Evolutionary conservation across 192 early-diverging fungal species (phyloP).

Genomic region (Mortierella hygrophila): DNA sequence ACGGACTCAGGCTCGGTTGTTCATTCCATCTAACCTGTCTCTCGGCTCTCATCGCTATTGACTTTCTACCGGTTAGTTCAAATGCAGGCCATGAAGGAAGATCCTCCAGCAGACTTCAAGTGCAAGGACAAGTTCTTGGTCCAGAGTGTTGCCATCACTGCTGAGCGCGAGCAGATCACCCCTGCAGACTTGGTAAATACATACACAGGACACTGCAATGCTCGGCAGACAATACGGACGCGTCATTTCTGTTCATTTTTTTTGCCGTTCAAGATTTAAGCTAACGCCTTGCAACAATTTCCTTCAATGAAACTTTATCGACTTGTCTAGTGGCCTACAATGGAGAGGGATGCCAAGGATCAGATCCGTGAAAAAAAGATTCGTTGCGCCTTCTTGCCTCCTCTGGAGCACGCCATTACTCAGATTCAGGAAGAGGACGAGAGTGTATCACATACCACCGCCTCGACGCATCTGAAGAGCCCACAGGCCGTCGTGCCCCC

Average conservation of each 20-base stretch:
- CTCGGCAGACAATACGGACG: neutral
- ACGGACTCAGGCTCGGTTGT: neutral
- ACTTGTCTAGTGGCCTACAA: slow-evolving; percentile 68
- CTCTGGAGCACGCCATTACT: slow-evolving; percentile 31
- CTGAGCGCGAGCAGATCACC: slow-evolving; percentile 72
- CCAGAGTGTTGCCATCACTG: slow-evolving; percentile 84
- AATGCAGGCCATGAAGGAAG: slow-evolving; percentile 90
- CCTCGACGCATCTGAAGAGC: neutral
- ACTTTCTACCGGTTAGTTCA: slow-evolving; percentile 66
- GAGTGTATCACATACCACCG: neutral
- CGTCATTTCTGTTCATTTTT: neutral
- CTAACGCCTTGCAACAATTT: too few relatives aligned
- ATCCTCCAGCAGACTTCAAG: slow-evolving; percentile 80
- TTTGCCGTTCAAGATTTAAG: neutral
- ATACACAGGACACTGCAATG: neutral
- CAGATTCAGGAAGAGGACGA: slow-evolving; percentile 32
- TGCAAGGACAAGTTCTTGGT: slow-evolving; percentile 99
- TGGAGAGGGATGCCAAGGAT: slow-evolving; percentile 71
- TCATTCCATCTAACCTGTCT: neutral
- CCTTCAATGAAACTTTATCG: neutral
- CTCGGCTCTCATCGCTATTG: slow-evolving; percentile 1
- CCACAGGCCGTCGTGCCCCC: neutral
- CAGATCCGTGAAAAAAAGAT: slow-evolving; percentile 78
- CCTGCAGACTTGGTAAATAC: slow-evolving; percentile 70
- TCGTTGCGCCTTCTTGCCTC: slow-evolving; percentile 66